Evolutionary conservation across 2,329 filamentous ascomycete genomes (phyloP).

Genomic region (Penicillium sp.): DNA sequence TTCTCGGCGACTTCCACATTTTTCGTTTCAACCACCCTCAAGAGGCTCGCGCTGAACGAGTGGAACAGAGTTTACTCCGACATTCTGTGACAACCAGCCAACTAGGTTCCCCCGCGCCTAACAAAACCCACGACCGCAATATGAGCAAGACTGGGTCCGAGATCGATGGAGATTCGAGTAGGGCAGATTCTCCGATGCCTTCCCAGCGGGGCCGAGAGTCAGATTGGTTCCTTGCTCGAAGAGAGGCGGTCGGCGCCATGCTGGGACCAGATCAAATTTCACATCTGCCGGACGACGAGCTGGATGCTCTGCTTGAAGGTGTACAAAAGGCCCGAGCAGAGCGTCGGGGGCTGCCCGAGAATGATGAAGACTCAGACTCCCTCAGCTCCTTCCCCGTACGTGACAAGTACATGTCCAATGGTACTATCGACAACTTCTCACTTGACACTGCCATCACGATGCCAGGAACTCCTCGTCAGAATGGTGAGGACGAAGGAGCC

Average conservation of each 20-base stretch:
- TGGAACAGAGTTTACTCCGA: slow-evolving; percentile 81
- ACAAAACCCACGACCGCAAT: slow-evolving; percentile 73
- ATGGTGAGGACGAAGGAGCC: slow-evolving; percentile 65
- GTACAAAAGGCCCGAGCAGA: slow-evolving; percentile 86
- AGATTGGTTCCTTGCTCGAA: slow-evolving; percentile 90
- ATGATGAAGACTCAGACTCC: slow-evolving; percentile 81
- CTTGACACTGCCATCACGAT: slow-evolving; percentile 92
- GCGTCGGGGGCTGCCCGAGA: slow-evolving; percentile 67
- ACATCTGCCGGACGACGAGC: slow-evolving; percentile 86
- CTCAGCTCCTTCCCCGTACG: slow-evolving; percentile 81
- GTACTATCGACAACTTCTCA: slow-evolving; percentile 93
- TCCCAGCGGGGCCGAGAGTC: slow-evolving; percentile 71
- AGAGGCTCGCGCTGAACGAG: slow-evolving; percentile 89
- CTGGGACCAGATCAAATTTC: slow-evolving; percentile 88
- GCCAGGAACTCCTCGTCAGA: slow-evolving; percentile 79
- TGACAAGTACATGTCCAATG: slow-evolving; percentile 94
- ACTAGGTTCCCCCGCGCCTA: slow-evolving; percentile 64
- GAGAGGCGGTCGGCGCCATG: slow-evolving; percentile 90
- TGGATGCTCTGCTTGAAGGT: slow-evolving; percentile 91
- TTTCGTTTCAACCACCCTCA: slow-evolving; percentile 98
- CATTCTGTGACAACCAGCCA: slow-evolving; percentile 72
- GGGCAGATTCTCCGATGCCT: slow-evolving; percentile 77
- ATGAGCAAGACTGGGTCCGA: slow-evolving; percentile 79
- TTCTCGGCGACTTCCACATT: slow-evolving; percentile 97
- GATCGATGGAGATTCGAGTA: slow-evolving; percentile 67